Base-by-base conservation (phyloP, 2,329 filamentous ascomycete genomes). In the Fusarium subglutinans region DNA sequence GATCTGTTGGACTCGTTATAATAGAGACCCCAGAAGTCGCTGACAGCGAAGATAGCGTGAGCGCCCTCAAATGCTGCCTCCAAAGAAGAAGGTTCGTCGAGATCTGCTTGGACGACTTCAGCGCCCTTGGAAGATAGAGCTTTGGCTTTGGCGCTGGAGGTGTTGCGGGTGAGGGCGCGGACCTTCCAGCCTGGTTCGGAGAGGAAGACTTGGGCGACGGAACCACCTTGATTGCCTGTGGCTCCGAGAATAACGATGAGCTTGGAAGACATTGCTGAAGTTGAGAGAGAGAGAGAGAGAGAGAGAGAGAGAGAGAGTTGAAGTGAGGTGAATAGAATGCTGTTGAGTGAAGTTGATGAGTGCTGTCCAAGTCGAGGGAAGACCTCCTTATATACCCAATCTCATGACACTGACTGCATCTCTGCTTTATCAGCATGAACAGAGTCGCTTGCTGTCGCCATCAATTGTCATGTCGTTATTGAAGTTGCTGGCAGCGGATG, bases 21-120 rank as follows among this genome's bases (percentile, higher is more conserved):
- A 5, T 18, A 72, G 2, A 72, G n/a, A 24, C 67, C 72, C 73
- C 74, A 79, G 58, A 76, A 81, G 69, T 81, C 77, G 26, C 74
- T 82, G 13, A 81, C 76, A 5, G 70, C 73, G 40, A 80, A 82
- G 53, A 82, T 69, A 24, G 76, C 61, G 6, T 65, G 44, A 10
- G 63, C 71, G 3, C 40, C 67, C 4, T 61, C 24, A 12, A 74
- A 72, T 3, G 47, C 63, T 6, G 35, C 6, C 4, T 22, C 4
- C 0, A 74, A 56, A 8, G 63, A 55, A 18, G 41, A 37, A 1
- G 71, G 63, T 2, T 48, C 38, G 10, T 74, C 63, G 2, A 74
- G 33, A 3, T 74, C 54, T 2, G 67, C 71, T 13, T 38, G 44
- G 24, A 61, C 47, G 20, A 74, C 55, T 38, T 74, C 41, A 18